Base-by-base conservation (phyloP, 345 rosid genomes). In the thale cress (Arabidopsis thaliana) region DNA sequence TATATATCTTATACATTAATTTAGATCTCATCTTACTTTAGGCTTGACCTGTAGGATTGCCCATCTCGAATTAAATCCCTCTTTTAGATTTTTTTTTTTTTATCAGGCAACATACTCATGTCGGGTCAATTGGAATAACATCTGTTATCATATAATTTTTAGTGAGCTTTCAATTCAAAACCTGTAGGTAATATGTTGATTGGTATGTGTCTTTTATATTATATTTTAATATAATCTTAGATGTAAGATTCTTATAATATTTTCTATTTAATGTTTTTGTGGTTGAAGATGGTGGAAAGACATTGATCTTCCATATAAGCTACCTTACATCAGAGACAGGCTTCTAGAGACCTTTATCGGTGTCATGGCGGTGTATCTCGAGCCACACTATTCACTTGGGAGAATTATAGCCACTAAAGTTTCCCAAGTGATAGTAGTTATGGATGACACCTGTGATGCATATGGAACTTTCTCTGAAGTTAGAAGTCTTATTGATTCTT, bases 231-330 rank as follows among this genome's bases (percentile, higher is more conserved):
- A 16, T 16, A 16, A 33, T 33, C 4, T 33, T 4, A 33, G 36
- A 33, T 36, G 40, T 7, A 36, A 36, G 6, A 42, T 42, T 46
- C 16, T n/a, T 16, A 46, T 16, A 46, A 46, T 10, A 46, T 46
- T 46, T 46, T 7, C 10, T 46, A 16, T 46, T n/a, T n/a, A n/a
- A 44, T 44, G 48, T 44, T 13, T 45, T n/a, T 44, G 8, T 45
- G 22, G n/a, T 56, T 56, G 60, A 4, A 56, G 61, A 56, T 56
- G 61, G 61, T 56, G 61, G 61, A 56, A 32, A 4, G 61, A 14
- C 23, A 10, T 32, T 1, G 40, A n/a, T 10, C 9, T 56, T 11
- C 23, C 3, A 30, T 5, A 14, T 4, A 56, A 56, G 37, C 53
- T 48, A 16, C 53, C 53, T 20, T 48, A 20, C 25, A 8, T 2